Conservation (phyloP, 108 stramenopile species). For the Cyclotella distinguenda region DNA sequence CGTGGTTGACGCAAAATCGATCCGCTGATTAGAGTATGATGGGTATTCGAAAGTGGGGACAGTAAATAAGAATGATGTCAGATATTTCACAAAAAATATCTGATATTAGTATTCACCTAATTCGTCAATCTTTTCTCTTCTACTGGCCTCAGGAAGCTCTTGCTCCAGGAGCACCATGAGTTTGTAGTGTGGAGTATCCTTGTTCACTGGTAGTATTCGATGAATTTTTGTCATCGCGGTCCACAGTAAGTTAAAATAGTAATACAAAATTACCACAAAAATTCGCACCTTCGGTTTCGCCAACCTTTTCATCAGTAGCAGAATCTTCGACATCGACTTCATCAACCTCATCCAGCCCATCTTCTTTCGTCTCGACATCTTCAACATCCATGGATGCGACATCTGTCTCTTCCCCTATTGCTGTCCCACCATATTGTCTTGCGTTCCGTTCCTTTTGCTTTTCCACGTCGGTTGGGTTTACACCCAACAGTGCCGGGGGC, state of each 20-base stretch:
- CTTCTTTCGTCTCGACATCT: constrained; percentile 38
- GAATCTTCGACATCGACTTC: constrained; percentile 54
- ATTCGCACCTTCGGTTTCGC: constrained; percentile 13
- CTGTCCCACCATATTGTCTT: constrained; percentile 59
- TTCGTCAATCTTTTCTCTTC: constrained; percentile 87
- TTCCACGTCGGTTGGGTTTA: constrained; percentile 75
- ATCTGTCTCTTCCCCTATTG: constrained; percentile 28
- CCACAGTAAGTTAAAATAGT: too few relatives aligned
- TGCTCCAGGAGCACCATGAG: constrained; percentile 87
- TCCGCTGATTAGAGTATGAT: constrained; percentile 49
- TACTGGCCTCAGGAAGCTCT: constrained; percentile 88
- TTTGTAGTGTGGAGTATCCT: constrained; percentile 85
- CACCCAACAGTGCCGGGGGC: constrained; percentile 85
- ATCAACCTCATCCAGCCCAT: constrained; percentile 41
- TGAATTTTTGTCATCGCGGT: too few relatives aligned
- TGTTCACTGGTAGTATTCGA: constrained; percentile 65
- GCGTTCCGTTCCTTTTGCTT: constrained; percentile 64
- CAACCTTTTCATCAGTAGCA: constrained; percentile 41
- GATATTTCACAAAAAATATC: too few relatives aligned
- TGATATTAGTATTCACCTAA: constrained; percentile 44
- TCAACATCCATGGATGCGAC: constrained; percentile 25
- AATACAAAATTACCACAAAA: constrained; percentile 9
- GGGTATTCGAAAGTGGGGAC: not conserved
- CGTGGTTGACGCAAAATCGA: constrained; percentile 80
- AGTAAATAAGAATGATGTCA: not conserved